Conservation (phyloP, 2,329 filamentous ascomycete species). For the Dactylonectria macrodidyma region DNA sequence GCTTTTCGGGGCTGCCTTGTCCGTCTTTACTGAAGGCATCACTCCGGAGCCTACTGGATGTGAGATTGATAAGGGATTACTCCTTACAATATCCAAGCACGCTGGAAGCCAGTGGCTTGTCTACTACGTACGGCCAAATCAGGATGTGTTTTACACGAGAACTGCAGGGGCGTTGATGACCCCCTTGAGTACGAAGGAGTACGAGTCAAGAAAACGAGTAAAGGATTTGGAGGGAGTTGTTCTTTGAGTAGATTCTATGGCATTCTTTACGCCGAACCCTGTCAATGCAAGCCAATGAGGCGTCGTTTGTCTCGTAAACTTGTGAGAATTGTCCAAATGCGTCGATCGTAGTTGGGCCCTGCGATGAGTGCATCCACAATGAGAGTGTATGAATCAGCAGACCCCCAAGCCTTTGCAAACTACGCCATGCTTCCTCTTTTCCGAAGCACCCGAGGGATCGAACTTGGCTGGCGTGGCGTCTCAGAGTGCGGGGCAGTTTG, state of each 20-base stretch:
- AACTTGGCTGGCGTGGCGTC: not conserved
- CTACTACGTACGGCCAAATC: constrained; percentile 8
- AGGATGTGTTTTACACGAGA: constrained; percentile 12
- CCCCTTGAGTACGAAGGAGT: constrained; percentile 1
- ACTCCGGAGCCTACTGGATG: not conserved
- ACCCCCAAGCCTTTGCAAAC: not conserved
- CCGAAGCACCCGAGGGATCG: not conserved
- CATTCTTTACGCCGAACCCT: not conserved
- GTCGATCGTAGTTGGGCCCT: not conserved
- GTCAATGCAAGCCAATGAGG: no score
- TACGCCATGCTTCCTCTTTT: not conserved
- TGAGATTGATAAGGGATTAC: not conserved
- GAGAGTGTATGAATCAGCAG: not conserved
- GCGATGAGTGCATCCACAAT: no score
- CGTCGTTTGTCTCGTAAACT: no score
- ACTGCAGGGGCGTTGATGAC: constrained; percentile 14
- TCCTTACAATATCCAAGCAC: not conserved
- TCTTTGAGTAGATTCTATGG: not conserved
- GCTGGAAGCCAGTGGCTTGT: not conserved
- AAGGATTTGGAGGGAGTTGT: constrained; percentile 1
- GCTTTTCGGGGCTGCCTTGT: constrained; percentile 9
- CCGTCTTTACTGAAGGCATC: constrained; percentile 9
- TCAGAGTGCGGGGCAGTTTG: not conserved
- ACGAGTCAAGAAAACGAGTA: not conserved
- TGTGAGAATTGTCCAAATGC: not conserved